Evolutionary conservation across 2,329 filamentous ascomycete species (phyloP).

Genomic region (Aureobasidium vineae): DNA sequence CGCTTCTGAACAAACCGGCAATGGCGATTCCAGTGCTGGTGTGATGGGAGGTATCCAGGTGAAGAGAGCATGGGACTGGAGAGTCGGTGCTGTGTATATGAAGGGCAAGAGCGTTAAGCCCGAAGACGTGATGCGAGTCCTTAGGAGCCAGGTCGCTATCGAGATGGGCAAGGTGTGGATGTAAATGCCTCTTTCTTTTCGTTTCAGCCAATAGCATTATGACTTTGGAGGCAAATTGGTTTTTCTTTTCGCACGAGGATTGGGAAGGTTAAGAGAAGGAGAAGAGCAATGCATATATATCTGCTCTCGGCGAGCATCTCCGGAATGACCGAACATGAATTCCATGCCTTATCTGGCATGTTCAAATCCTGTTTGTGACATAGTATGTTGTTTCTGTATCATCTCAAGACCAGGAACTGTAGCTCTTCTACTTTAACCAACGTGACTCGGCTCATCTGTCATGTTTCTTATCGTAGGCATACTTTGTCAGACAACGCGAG

Average conservation of each 20-base stretch:
- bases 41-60: constrained; percentile 30
- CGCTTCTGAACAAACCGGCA: constrained; percentile 34
- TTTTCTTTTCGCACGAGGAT: too few relatives aligned
- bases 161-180: constrained; percentile 69
- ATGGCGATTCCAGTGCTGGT: constrained; percentile 29
- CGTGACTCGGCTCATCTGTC: too few relatives aligned
- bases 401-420: too few relatives aligned
- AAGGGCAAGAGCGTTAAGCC: constrained; percentile 56
- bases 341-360: too few relatives aligned
- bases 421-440: too few relatives aligned
- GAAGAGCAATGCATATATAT: not conserved
- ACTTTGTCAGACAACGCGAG: too few relatives aligned
- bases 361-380: too few relatives aligned
- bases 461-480: too few relatives aligned
- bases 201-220: not conserved
- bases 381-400: too few relatives aligned
- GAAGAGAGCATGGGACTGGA: constrained; percentile 67
- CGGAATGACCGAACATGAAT: not conserved
- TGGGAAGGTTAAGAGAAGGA: not conserved
- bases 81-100: constrained; percentile 50
- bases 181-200: not conserved
- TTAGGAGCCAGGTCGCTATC: constrained; percentile 71
- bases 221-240: not conserved
- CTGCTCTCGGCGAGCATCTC: not conserved
- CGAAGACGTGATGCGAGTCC: constrained; percentile 66